These are phyloP conservation scores for Histomonas meleagridis DNA, from an alignment of 208 protist genomes.

Conservation along the genomic window DNA sequence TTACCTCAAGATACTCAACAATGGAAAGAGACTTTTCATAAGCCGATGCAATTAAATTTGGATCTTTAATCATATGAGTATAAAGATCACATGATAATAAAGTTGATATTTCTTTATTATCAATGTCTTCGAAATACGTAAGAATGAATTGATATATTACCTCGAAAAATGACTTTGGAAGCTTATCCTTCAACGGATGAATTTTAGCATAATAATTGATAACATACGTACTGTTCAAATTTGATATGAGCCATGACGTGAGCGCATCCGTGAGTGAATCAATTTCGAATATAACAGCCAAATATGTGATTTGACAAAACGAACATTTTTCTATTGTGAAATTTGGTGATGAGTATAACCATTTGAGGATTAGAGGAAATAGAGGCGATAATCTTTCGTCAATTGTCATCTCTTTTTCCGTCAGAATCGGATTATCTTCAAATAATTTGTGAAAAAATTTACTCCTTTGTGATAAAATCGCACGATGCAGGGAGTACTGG, in stretches of 20 bases:
- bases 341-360: background rate
- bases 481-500: background rate
- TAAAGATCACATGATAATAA: background rate
- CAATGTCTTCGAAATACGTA: background rate
- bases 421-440: background rate
- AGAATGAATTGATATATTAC: background rate
- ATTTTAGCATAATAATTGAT: background rate
- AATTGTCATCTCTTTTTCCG: background rate
- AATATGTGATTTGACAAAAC: background rate
- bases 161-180: background rate
- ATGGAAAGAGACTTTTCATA: background rate
- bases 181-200: background rate
- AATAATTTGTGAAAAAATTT: conserved; percentile 8
- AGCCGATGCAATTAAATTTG: background rate
- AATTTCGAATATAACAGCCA: background rate
- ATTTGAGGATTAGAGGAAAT: background rate
- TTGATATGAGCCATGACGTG: background rate
- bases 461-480: background rate
- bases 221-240: background rate
- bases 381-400: background rate
- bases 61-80: background rate
- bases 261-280: background rate
- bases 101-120: background rate
- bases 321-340: background rate
- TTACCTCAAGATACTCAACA: background rate